Conservation (phyloP, 2,329 filamentous ascomycete species). For the Didymosphaeria variabile region DNA sequence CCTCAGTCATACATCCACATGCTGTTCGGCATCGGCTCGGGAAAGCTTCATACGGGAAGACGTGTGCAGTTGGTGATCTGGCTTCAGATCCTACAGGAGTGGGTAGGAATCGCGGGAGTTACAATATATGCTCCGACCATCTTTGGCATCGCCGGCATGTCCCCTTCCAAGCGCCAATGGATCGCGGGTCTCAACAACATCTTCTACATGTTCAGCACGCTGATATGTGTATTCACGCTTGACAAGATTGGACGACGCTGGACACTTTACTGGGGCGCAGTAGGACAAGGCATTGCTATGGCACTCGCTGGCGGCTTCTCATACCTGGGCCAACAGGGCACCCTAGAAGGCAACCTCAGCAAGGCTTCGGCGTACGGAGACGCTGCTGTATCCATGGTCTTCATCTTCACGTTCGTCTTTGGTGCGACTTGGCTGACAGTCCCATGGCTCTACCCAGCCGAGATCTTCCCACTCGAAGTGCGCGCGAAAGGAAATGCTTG, state of each 20-base stretch:
- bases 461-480: constrained; percentile 77
- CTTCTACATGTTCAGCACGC: constrained; percentile 69
- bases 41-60: constrained; percentile 71
- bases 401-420: constrained; percentile 72
- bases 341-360: constrained; percentile 54
- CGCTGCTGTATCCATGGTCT: constrained; percentile 75
- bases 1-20: constrained; percentile 69
- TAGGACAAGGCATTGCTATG: constrained; percentile 72
- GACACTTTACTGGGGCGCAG: constrained; percentile 74
- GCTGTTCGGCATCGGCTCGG: constrained; percentile 72
- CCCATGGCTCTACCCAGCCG: constrained; percentile 70
- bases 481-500: constrained; percentile 79
- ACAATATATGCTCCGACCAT: constrained; percentile 66
- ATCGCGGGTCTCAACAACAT: constrained; percentile 59
- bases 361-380: constrained; percentile 65
- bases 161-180: constrained; percentile 56
- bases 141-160: constrained; percentile 73
- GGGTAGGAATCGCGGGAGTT: constrained; percentile 73
- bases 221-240: constrained; percentile 75
- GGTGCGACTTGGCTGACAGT: constrained; percentile 70
- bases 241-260: constrained; percentile 74
- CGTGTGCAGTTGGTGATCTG: constrained; percentile 75
- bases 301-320: constrained; percentile 72
- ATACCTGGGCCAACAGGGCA: constrained; percentile 61
- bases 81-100: constrained; percentile 76